Base-by-base conservation (phyloP, 2,329 filamentous ascomycete species). In the Colletotrichum aenigma region DNA sequence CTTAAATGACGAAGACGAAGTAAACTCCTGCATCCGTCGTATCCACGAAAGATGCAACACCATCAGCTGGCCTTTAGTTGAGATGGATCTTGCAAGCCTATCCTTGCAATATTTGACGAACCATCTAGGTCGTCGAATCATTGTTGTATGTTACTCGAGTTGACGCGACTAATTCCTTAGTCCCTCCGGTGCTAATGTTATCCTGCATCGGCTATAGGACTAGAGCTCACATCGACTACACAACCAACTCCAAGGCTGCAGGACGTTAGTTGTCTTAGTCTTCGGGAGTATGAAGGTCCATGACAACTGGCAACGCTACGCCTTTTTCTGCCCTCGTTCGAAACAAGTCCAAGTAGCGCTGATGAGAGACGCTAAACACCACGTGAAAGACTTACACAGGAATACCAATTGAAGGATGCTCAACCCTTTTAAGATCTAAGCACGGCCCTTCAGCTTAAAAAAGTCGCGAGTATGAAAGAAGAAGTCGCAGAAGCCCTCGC, bases 301-400 rank as follows among this genome's bases (percentile, higher is more conserved):
- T 69, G 74, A 76, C 74, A 76, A 76, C 70, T 76, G 74, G 74
- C 74, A 74, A 21, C 64, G 58, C 70, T 69, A 73, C 52, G 58
- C 34, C 16, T 3, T 15, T 10, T 36, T 67, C 26, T 28, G 30
- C 10, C 1, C n/a, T 67, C 38, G 18, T 55, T 65, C 65, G 28
- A 48, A n/a, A n/a, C 65, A 69, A 61, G 9, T 55, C 18, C 12
- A 64, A 21, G 18, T 74, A 60, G 70, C 60, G 34, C 58, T 66
- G 74, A 69, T 68, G 70, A 21, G 58, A 65, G 28, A 58, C 48
- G 55, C 70, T 66, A 69, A 34, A 30, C 21, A 52, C 56, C 64
- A 74, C 65, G 34, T 52, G 70, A 74, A 52, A 36, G 38, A 18
- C 34, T 58, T 60, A 30, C 64, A 65, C 48, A 48, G 36, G 52